Percentiles rank a stretch among this genome's conserved stretches.
phyloP scores from a whole-genome alignment of 139 green algal genomes.

The Closterium sp. region DNA sequence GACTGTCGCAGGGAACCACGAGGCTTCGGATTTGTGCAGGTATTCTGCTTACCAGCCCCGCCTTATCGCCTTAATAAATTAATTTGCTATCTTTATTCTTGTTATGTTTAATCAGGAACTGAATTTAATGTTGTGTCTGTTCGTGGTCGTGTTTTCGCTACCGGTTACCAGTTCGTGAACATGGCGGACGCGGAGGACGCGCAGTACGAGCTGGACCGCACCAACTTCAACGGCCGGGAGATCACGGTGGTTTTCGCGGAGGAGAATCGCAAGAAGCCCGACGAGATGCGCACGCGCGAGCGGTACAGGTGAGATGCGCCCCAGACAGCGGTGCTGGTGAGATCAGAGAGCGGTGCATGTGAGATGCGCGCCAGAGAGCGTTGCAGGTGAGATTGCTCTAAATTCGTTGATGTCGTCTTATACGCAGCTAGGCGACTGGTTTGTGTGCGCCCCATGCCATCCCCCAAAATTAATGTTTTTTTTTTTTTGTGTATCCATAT shows the following conservation, averaged over 20 bases:
- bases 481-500: not conserved
- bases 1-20: conserved; percentile 40
- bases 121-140: not conserved
- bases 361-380: no score
- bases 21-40: conserved; percentile 52
- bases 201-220: conserved; percentile 45
- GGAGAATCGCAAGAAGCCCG: conserved; percentile 43
- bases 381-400: no score
- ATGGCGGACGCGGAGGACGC: conserved; percentile 41
- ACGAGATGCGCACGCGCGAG: conserved; percentile 49
- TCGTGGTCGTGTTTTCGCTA: not conserved
- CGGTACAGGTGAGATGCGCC: conserved; percentile 9
- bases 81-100: not conserved
- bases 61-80: not conserved
- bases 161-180: conserved; percentile 34
- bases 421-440: no score
- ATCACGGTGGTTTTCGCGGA: conserved; percentile 56
- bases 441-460: not conserved
- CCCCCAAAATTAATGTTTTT: not conserved
- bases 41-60: not conserved
- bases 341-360: not conserved
- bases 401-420: no score
- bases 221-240: conserved; percentile 36
- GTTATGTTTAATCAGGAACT: not conserved
- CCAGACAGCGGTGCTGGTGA: no score